These are phyloP conservation scores for Torrubiellomyces zombiae DNA, from an alignment of 2,329 filamentous ascomycete genomes.

Conservation along the genomic window DNA sequence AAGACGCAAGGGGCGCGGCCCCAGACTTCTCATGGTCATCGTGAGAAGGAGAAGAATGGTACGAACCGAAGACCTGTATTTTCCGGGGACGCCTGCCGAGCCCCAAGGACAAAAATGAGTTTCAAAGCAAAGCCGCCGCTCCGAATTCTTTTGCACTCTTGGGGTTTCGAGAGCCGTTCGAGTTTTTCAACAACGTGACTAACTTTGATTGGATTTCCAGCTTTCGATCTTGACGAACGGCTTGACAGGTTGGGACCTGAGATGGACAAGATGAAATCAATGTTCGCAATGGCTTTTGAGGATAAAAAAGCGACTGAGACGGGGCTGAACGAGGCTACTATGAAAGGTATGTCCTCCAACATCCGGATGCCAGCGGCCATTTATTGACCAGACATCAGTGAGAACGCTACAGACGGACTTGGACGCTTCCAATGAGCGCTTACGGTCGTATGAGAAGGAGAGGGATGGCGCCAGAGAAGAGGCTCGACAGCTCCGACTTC, in stretches of 20 bases:
- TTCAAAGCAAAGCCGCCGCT: conserved; percentile 6
- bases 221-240: conserved; percentile 64
- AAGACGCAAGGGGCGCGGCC: conserved; percentile 21
- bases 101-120: conserved; percentile 4
- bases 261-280: conserved; percentile 54
- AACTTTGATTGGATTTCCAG: conserved; percentile 47
- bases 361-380: no score
- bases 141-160: no score
- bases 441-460: conserved; percentile 43
- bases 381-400: no score
- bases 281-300: conserved; percentile 51
- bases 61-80: no score
- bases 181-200: conserved; percentile 60
- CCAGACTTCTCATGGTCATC: conserved; percentile 22
- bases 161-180: no score
- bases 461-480: conserved; percentile 32
- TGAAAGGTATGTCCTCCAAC: no score
- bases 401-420: no score
- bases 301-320: no score
- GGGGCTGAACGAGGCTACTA: no score
- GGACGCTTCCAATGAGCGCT: no score
- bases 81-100: no score
- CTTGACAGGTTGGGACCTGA: conserved; percentile 63
- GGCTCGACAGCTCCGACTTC: conserved; percentile 15
- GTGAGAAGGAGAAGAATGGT: conserved; percentile 22